Evolutionary conservation across 116 monocot species (phyloP).

Genomic region (Trichopus zeylanicus): DNA sequence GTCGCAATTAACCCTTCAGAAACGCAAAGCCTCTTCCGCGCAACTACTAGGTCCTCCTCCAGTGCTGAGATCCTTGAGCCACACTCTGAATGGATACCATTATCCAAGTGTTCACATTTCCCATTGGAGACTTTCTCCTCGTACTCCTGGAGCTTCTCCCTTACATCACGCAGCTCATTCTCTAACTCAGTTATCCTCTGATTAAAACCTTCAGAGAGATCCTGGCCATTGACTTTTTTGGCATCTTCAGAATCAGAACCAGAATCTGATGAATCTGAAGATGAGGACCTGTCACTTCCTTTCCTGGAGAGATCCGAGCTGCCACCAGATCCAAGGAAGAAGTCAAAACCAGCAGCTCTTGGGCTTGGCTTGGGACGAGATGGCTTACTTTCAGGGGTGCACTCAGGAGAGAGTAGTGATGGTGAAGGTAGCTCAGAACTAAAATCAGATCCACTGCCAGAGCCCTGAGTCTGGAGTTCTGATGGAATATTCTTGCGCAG

Average conservation of each 20-base stretch:
- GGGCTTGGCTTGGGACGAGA: slow-evolving; percentile 15
- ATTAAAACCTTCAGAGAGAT: slow-evolving; percentile 15
- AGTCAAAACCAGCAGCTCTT: slow-evolving; percentile 63
- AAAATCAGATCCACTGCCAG: slow-evolving; percentile 32
- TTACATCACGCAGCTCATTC: slow-evolving; percentile 37
- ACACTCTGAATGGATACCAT: slow-evolving; percentile 14
- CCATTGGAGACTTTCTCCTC: slow-evolving; percentile 20
- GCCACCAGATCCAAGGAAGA: slow-evolving; percentile 73
- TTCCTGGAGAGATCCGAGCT: slow-evolving; percentile 48
- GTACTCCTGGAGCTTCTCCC: slow-evolving; percentile 35
- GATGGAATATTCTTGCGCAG: slow-evolving; percentile 44
- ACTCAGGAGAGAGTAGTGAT: slow-evolving; percentile 15
- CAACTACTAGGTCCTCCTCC: slow-evolving; percentile 29
- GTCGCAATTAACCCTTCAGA: slow-evolving; percentile 23
- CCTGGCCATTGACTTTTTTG: slow-evolving; percentile 24
- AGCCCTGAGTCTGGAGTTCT: slow-evolving; percentile 34
- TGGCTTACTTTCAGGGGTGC: slow-evolving; percentile 25
- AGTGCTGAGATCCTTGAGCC: slow-evolving; percentile 20
- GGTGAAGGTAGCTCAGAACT: slow-evolving; percentile 38
- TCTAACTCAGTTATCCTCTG: slow-evolving; percentile 57
- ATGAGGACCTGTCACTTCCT: slow-evolving; percentile 34
- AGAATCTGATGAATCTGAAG: slow-evolving; percentile 59
- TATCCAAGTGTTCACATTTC: slow-evolving; percentile 11
- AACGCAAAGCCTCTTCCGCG: slow-evolving; percentile 22
- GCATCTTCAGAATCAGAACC: slow-evolving; percentile 52